Percentiles rank a stretch among this genome's conserved stretches.
phyloP scores from a whole-genome alignment of 164 flowering plant species.

The Vitis amurensis region DNA sequence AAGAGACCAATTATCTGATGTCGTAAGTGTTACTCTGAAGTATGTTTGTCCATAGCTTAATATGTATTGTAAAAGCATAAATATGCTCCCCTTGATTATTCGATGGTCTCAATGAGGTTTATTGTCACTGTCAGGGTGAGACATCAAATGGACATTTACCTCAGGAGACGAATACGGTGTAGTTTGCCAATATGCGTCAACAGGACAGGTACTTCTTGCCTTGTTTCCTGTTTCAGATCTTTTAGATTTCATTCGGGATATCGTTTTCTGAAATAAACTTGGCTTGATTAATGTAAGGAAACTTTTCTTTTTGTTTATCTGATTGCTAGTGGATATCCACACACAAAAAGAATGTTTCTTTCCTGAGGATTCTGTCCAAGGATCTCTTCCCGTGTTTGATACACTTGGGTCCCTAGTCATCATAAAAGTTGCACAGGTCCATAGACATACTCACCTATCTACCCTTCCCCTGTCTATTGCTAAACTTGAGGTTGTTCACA shows the following conservation, averaged over 20 bases:
- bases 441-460: no score
- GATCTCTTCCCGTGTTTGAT: no score
- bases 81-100: not conserved
- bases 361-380: no score
- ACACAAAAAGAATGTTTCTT: no score
- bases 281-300: not conserved
- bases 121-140: slow-evolving; percentile 22
- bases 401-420: no score
- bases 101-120: not conserved
- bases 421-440: no score
- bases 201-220: not conserved
- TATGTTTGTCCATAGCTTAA: slow-evolving; percentile 1
- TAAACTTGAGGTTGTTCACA: no score
- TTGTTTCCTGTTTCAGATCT: not conserved
- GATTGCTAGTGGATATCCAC: not conserved
- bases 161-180: slow-evolving; percentile 15
- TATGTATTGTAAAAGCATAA: not conserved
- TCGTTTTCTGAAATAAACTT: not conserved
- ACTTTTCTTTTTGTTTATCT: not conserved
- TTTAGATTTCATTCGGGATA: not conserved
- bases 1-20: slow-evolving; percentile 49
- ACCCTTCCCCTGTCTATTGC: no score
- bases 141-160: slow-evolving; percentile 17
- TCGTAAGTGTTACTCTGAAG: slow-evolving; percentile 18
- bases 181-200: not conserved